These are phyloP conservation scores for Dactylellina leptospora DNA, from an alignment of 2,329 filamentous ascomycete genomes.

Conservation along the genomic window DNA sequence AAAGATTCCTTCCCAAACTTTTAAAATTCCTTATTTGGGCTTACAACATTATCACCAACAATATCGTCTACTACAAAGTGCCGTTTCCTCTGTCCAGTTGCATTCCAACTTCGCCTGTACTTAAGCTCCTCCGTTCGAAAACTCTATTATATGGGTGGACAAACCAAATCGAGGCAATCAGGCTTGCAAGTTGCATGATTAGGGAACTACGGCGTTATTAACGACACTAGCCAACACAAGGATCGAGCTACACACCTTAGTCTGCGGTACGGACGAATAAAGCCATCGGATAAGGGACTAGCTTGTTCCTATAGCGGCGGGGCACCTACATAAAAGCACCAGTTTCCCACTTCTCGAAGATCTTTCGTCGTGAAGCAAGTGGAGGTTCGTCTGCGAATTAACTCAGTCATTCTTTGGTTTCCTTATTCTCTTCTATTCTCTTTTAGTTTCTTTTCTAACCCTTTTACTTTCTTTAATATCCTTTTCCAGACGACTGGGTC, in stretches of 20 bases:
- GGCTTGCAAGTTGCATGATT: conserved; percentile 15
- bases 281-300: too few relatives aligned
- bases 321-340: conserved; percentile 33
- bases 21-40: conserved; percentile 7
- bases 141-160: conserved; percentile 20
- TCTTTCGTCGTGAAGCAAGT: conserved; percentile 1
- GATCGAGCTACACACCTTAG: too few relatives aligned
- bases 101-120: neutral
- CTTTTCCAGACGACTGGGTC: conserved; percentile 32
- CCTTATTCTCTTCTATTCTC: conserved; percentile 3
- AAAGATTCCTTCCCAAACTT: conserved; percentile 10
- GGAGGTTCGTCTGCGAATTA: conserved; percentile 17
- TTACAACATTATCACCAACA: conserved; percentile 5
- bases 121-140: conserved; percentile 38
- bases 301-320: too few relatives aligned
- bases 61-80: conserved; percentile 1
- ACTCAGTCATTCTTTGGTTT: conserved; percentile 36
- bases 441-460: conserved; percentile 4
- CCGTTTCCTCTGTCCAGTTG: neutral
- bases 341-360: conserved; percentile 7
- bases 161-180: conserved; percentile 27
- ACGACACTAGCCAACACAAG: too few relatives aligned
- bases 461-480: conserved; percentile 2
- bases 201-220: conserved; percentile 29
- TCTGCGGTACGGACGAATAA: too few relatives aligned